Base-by-base conservation (phyloP, 2,329 filamentous ascomycete genomes). In the Paradendryphiella salina region DNA sequence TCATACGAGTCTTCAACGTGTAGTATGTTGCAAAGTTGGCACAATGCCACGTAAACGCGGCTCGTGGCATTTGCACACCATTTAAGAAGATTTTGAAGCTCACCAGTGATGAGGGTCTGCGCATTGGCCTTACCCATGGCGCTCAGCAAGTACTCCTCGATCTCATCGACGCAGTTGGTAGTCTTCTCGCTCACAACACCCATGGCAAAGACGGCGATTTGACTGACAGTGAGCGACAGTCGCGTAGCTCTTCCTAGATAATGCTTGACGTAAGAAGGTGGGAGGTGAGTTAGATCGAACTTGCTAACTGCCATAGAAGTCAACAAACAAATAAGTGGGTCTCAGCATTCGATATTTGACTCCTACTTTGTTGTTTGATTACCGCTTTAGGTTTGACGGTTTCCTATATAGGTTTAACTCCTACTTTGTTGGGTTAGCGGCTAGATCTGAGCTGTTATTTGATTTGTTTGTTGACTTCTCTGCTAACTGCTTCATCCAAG, bases 11-110 rank as follows among this genome's bases (percentile, higher is more conserved):
- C 42, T 1, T 39, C 35, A n/a, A 35, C n/a, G 21, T 38, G n/a
- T 5, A 50, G 11, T 2, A 31, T 29, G 15, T 44, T 44, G 3
- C 45, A 46, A 8, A 65, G 50, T 1, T 54, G 3, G 33, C 65
- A 59, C 17, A 57, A 42, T 1, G 61, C 56, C 15, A 39, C 29
- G 39, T 58, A 66, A 6, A 62, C 47, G 14, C 40, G 21, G 9
- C 52, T 33, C 6, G 61, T 58, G 10, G 60, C 54, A 7, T 18
- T 33, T 0, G 59, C 57, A 6, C 50, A 53, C 37, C 61, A 38
- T 26, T 59, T 52, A 8, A 62, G 21, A 9, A 66, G 17, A 36
- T 61, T 55, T 18, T 41, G 41, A 13, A 63, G 26, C 29, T 64
- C 61, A 5, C 14, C 32, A 6, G 50, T 50, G 7, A 63, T 54